Evolutionary conservation across 345 rosid genomes (phyloP).

Genomic region (Rhodomyrtus tomentosa): DNA sequence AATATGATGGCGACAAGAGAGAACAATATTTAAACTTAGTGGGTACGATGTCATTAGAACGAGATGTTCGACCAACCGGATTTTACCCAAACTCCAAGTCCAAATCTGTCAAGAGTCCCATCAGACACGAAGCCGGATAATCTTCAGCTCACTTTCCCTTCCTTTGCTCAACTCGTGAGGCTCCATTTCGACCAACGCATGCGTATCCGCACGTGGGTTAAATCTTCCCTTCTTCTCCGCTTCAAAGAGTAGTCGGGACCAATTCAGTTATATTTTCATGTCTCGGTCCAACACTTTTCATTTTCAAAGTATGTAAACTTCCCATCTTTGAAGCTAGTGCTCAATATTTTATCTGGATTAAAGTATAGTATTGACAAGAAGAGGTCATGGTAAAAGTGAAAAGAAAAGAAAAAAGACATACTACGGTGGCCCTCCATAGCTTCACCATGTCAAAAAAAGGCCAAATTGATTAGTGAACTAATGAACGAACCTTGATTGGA

Average conservation of each 20-base stretch:
- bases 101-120: neutral
- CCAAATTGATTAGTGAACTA: neutral
- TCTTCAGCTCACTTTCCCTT: neutral
- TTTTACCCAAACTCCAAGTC: neutral
- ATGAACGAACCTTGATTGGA: neutral
- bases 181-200: neutral
- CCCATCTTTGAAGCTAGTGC: neutral
- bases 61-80: neutral
- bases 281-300: too few relatives aligned
- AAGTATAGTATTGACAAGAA: neutral
- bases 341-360: neutral
- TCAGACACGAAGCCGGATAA: neutral
- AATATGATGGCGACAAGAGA: neutral
- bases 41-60: neutral
- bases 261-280: too few relatives aligned
- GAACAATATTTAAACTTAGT: neutral
- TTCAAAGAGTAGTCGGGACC: too few relatives aligned
- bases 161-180: neutral
- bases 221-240: too few relatives aligned
- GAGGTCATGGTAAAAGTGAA: too few relatives aligned
- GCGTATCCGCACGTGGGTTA: neutral
- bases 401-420: too few relatives aligned
- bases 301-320: neutral
- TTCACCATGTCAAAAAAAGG: neutral
- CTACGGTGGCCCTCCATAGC: neutral